Percentiles rank a stretch among this genome's conserved stretches.
Evolutionary conservation across 129 eudicot genomes (phyloP).

Genomic region (Centaurea solstitialis): DNA sequence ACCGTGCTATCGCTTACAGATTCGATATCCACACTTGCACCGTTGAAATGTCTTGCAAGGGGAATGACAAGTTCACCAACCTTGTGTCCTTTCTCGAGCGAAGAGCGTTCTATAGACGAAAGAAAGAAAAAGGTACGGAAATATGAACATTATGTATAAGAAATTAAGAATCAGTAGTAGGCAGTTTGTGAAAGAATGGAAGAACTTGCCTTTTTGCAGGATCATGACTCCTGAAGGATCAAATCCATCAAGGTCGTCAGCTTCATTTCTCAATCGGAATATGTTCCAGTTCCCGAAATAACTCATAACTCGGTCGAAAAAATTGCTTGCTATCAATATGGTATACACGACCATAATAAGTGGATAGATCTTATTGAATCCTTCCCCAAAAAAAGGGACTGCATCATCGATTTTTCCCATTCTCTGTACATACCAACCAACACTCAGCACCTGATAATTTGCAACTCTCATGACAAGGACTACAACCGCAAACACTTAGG

Average conservation of each 20-base stretch:
- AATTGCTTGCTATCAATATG: slow-evolving; percentile 62
- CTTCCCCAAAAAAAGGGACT: slow-evolving; percentile 83
- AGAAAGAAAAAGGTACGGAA: neutral
- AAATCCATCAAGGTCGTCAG: slow-evolving; percentile 72
- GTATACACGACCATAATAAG: slow-evolving; percentile 84
- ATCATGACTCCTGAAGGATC: slow-evolving; percentile 73
- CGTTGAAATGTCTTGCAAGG: slow-evolving; percentile 74
- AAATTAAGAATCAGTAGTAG: neutral
- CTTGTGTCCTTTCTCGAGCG: slow-evolving; percentile 85
- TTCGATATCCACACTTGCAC: slow-evolving; percentile 61
- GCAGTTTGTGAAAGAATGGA: neutral
- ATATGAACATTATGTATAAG: neutral
- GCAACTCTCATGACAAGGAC: neutral
- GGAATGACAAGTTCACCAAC: slow-evolving; percentile 94
- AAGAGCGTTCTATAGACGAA: slow-evolving; percentile 62
- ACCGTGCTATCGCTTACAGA: slow-evolving; percentile 52
- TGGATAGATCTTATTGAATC: slow-evolving; percentile 73
- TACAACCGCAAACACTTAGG: neutral
- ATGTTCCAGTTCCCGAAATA: slow-evolving; percentile 79
- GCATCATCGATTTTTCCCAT: slow-evolving; percentile 90
- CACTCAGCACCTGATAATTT: neutral
- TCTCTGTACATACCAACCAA: slow-evolving; percentile 44
- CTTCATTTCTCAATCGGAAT: slow-evolving; percentile 47
- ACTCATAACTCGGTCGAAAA: slow-evolving; percentile 52
- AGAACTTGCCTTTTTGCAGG: slow-evolving; percentile 53